Conservation (phyloP, 2,329 filamentous ascomycete genomes). For the Phoma sp. region DNA sequence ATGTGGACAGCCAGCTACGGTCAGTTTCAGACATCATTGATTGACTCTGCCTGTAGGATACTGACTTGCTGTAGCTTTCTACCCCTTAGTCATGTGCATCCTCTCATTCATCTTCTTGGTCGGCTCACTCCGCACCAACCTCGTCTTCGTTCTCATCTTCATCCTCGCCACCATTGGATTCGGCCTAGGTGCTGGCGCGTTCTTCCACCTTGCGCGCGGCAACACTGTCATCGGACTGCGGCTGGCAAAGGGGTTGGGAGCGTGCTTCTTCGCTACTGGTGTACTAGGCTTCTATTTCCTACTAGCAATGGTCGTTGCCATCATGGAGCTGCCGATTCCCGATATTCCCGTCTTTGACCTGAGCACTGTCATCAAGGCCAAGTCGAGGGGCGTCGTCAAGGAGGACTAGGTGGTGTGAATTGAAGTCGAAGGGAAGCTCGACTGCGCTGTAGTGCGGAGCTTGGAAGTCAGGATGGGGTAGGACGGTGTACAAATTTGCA, state of each 20-base stretch:
- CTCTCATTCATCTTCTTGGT: conserved; percentile 25
- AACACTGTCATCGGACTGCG: conserved; percentile 9
- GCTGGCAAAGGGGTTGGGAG: conserved; percentile 17
- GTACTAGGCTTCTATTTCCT: conserved; percentile 24
- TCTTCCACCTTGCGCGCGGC: conserved; percentile 18
- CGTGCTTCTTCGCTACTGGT: conserved; percentile 22
- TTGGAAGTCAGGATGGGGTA: neutral
- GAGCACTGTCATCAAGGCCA: conserved; percentile 22
- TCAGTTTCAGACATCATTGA: neutral
- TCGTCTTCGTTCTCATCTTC: conserved; percentile 25
- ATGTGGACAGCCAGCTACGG: conserved; percentile 21
- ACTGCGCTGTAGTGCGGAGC: neutral
- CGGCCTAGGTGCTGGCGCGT: conserved; percentile 22
- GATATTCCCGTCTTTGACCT: conserved; percentile 21
- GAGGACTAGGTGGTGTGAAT: conserved; percentile 7
- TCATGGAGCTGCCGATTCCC: conserved; percentile 24
- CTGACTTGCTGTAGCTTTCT: conserved; percentile 13
- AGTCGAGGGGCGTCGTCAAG: conserved; percentile 12
- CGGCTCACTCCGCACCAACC: conserved; percentile 22
- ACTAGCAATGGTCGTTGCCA: conserved; percentile 18
- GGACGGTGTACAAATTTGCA: neutral
- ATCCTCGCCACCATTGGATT: conserved; percentile 23
- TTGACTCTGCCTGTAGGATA: neutral
- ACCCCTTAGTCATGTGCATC: conserved; percentile 21
- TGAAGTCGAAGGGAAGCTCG: neutral